Percentiles rank a stretch among this genome's conserved stretches.
Conservation (phyloP, 2,329 filamentous ascomycete genomes). For the Calonectria fujianensis region DNA sequence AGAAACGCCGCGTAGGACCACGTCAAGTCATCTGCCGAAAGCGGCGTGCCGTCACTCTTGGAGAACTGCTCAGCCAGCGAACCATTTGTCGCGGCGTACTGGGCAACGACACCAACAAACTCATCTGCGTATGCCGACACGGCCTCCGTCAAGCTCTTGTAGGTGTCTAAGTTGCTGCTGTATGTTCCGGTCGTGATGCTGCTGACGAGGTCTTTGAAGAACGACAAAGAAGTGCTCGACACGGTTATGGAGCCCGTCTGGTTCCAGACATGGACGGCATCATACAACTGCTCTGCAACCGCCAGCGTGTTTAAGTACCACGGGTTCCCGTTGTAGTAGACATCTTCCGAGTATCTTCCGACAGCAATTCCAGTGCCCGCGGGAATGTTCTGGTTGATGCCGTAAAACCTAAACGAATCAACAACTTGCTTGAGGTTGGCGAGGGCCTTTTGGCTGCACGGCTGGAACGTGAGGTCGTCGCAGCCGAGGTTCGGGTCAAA, state of each 20-base stretch:
- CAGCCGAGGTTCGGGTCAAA: slow-evolving; percentile 82
- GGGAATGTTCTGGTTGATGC: slow-evolving; percentile 79
- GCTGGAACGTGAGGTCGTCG: slow-evolving; percentile 84
- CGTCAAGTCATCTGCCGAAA: slow-evolving; percentile 80
- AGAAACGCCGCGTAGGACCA: slow-evolving; percentile 85
- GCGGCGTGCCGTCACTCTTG: slow-evolving; percentile 69
- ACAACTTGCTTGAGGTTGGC: slow-evolving; percentile 85
- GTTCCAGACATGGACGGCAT: slow-evolving; percentile 84
- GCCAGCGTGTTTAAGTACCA: slow-evolving; percentile 88
- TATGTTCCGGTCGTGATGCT: slow-evolving; percentile 79
- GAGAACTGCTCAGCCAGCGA: slow-evolving; percentile 81
- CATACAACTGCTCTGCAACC: slow-evolving; percentile 87
- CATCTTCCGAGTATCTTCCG: slow-evolving; percentile 82
- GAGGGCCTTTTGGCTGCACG: slow-evolving; percentile 81
- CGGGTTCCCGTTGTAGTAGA: slow-evolving; percentile 86
- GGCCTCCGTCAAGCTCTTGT: slow-evolving; percentile 73
- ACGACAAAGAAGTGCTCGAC: slow-evolving; percentile 78
- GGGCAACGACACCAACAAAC: slow-evolving; percentile 77
- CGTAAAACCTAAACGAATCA: slow-evolving; percentile 85
- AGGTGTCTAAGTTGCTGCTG: slow-evolving; percentile 66
- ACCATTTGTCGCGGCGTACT: slow-evolving; percentile 78
- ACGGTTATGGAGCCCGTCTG: slow-evolving; percentile 77
- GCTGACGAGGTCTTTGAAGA: slow-evolving; percentile 81
- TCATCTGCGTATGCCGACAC: slow-evolving; percentile 75
- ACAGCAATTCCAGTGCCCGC: slow-evolving; percentile 76